Evolutionary conservation across 352 stramenopile genomes (phyloP).

Genomic region (Thalassiosira ordinaria): DNA sequence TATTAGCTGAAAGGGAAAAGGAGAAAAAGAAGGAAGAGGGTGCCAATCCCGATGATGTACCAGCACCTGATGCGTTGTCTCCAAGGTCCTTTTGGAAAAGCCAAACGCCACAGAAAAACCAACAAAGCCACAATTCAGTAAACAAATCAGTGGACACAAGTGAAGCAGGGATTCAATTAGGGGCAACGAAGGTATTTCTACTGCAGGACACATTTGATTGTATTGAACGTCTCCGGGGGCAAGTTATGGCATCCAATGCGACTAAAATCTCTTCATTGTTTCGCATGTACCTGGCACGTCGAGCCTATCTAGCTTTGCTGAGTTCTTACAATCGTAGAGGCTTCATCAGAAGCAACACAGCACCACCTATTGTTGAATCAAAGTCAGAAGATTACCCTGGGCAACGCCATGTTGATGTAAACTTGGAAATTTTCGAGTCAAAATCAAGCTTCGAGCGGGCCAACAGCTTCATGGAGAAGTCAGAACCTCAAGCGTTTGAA

Average conservation of each 20-base stretch:
- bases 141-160: conserved; percentile 34
- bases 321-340: conserved; percentile 39
- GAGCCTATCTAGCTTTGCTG: conserved; percentile 62
- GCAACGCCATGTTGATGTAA: conserved; percentile 2
- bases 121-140: conserved; percentile 1
- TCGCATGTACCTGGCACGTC: conserved; percentile 67
- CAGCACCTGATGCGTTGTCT: conserved; percentile 16
- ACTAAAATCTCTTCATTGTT: conserved; percentile 68
- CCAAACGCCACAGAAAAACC: conserved; percentile 19
- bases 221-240: conserved; percentile 70
- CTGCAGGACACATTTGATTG: conserved; percentile 75
- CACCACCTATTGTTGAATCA: not conserved
- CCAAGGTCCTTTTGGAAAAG: conserved; percentile 50
- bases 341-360: not conserved
- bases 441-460: conserved; percentile 15
- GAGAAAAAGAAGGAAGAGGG: conserved; percentile 14
- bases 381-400: conserved; percentile 15
- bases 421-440: conserved; percentile 32
- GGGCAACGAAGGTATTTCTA: conserved; percentile 85
- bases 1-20: conserved; percentile 37
- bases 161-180: conserved; percentile 86
- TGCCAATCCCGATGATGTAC: not conserved
- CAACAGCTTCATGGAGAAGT: conserved; percentile 11
- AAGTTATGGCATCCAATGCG: conserved; percentile 52
- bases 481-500: conserved; percentile 30